phyloP scores from a whole-genome alignment of 179 eudicot species.

The Drosera spatulata region DNA sequence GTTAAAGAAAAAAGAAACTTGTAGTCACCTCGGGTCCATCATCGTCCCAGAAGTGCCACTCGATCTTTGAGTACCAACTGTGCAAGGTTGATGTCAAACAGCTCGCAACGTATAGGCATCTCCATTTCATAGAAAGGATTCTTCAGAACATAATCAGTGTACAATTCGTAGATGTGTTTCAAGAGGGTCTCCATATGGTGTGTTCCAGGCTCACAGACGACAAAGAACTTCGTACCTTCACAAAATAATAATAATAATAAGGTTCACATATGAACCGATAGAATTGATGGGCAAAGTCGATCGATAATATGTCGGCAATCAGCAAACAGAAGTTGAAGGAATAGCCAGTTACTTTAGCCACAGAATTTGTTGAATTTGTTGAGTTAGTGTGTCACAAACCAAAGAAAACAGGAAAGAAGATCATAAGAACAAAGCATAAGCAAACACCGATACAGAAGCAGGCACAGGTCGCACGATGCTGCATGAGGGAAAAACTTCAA shows the following conservation, averaged over 20 bases:
- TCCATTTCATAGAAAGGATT: conserved; percentile 94
- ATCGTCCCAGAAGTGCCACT: conserved; percentile 58
- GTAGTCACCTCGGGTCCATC: conserved; percentile 6
- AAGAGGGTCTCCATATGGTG: conserved; percentile 67
- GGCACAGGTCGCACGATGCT: too few species aligned
- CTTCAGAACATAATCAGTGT: conserved; percentile 84
- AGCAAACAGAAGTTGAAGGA: too few species aligned
- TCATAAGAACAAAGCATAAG: too few species aligned
- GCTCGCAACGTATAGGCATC: conserved; percentile 96
- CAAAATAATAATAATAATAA: not conserved
- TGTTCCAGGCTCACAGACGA: conserved; percentile 82
- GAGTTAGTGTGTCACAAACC: too few species aligned
- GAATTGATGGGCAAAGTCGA: not conserved
- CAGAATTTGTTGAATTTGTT: too few species aligned
- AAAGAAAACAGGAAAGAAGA: too few species aligned
- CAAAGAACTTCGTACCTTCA: conserved; percentile 83
- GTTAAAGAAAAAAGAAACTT: too few species aligned
- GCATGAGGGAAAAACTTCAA: too few species aligned
- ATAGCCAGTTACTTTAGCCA: too few species aligned
- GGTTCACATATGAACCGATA: not conserved
- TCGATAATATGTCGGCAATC: too few species aligned
- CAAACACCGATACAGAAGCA: too few species aligned
- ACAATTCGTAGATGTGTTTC: conserved; percentile 69
- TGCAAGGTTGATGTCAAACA: conserved; percentile 76
- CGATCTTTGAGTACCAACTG: conserved; percentile 82